These are phyloP conservation scores for Cryptococcus maquisensis DNA, from an alignment of 1,284 basidiomycete species.

Conservation along the genomic window DNA sequence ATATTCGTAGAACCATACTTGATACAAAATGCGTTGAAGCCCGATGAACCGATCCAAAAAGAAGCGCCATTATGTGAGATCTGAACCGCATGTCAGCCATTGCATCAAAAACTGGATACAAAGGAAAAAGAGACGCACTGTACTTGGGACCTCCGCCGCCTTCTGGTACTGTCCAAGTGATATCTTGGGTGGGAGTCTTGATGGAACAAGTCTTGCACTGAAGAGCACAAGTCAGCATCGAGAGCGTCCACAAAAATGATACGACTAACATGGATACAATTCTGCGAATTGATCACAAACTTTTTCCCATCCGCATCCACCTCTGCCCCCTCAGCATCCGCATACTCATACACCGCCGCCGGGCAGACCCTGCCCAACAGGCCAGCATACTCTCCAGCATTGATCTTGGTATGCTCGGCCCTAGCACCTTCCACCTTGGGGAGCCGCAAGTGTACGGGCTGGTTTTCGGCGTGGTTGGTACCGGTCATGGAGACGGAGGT, in stretches of 20 bases:
- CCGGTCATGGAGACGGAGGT: slow-evolving; percentile 87
- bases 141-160: slow-evolving; percentile 92
- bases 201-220: slow-evolving; percentile 91
- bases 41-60: background rate
- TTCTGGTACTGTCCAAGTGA: slow-evolving; percentile 87
- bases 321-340: slow-evolving; percentile 58
- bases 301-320: slow-evolving; percentile 69
- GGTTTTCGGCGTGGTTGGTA: slow-evolving; percentile 95
- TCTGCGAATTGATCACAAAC: slow-evolving; percentile 92
- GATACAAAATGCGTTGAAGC: slow-evolving; percentile 3
- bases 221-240: background rate
- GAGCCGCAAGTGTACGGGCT: slow-evolving; percentile 82
- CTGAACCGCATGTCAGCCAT: slow-evolving; percentile 2
- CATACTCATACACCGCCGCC: slow-evolving; percentile 96
- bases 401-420: slow-evolving; percentile 67
- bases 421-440: slow-evolving; percentile 53
- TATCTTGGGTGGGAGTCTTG: slow-evolving; percentile 86
- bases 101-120: background rate
- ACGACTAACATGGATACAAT: slow-evolving; percentile 48
- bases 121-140: slow-evolving; percentile 55
- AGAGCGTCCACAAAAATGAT: slow-evolving; percentile 2
- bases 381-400: slow-evolving; percentile 76
- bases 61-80: slow-evolving; percentile 10
- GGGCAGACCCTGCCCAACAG: slow-evolving; percentile 86
- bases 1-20: background rate